Conservation (phyloP, 2,329 filamentous ascomycete genomes). For the Colletotrichum liriopes region DNA sequence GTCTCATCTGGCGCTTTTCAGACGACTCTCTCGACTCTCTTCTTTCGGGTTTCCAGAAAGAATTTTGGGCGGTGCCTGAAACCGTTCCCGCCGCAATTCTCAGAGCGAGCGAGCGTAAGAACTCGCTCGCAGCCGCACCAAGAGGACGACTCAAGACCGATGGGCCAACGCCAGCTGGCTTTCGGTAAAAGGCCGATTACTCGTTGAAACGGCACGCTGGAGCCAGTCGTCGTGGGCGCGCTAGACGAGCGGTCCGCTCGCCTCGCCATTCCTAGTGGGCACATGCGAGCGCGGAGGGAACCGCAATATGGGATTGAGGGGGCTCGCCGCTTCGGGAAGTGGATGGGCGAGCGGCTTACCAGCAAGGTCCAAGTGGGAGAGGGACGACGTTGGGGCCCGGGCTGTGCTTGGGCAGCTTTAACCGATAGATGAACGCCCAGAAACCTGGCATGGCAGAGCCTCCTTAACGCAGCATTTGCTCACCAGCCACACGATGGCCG, state of each 20-base stretch:
- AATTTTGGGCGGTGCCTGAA: not conserved
- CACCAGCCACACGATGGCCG: constrained; percentile 23
- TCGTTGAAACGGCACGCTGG: constrained; percentile 23
- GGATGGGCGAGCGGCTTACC: constrained; percentile 16
- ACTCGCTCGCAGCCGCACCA: constrained; percentile 7
- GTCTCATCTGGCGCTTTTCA: constrained; percentile 7
- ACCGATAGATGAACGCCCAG: constrained; percentile 37
- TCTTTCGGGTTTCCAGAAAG: constrained; percentile 6
- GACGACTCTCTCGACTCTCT: not conserved
- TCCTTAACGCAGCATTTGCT: not conserved
- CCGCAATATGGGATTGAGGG: constrained; percentile 16
- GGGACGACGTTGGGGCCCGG: not conserved
- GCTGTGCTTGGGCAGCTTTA: constrained; percentile 29
- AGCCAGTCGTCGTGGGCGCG: not conserved
- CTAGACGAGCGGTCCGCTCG: constrained; percentile 7
- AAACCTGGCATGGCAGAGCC: constrained; percentile 27
- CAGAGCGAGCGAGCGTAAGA: not conserved
- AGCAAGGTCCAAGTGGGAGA: not conserved
- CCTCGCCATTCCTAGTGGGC: not conserved
- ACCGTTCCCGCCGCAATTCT: constrained; percentile 20
- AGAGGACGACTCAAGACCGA: not conserved
- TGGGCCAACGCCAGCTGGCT: not conserved
- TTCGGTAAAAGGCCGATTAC: not conserved
- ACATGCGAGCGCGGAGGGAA: not conserved
- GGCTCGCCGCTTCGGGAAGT: constrained; percentile 19